Evolutionary conservation across 768 basidiomycete species (phyloP), one percentile per base, ranked within the genome.

Genomic region (Termitomyces sp.): DNA sequence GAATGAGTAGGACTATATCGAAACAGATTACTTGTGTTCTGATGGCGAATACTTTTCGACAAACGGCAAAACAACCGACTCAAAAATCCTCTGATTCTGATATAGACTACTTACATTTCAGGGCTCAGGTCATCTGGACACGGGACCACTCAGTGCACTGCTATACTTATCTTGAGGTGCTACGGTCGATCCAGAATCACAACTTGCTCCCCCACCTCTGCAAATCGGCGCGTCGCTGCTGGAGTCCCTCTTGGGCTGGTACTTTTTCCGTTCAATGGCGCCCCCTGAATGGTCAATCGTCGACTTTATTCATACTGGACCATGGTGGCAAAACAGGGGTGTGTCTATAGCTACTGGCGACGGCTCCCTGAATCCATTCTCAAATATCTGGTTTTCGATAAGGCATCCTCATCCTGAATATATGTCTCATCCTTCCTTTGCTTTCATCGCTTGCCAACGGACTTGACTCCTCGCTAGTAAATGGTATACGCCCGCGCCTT

Each of bases 401-500:
- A 85, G 86, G 85, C 27, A 79, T 87, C 45, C 69, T 85, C 28
- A 54, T 77, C 48, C 69, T 86, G 39, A 87, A 86, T 66, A 55
- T 86, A 5, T 82, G 77, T 61, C 73, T 88, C 32, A 54, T 83
- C 16, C 71, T 88, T 16, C 84, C 86, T 2, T 73, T 89, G n/a
- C 68, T 88, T 55, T 86, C 86, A 16, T 80, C 85, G 17, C 72
- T 79, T 14, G 79, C 80, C 48, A 88, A 87, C 68, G 87, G 88
- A 25, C 77, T 85, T 49, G 84, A 88, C 65, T 82, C 83, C 3
- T 86, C 85, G n/a, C 69, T 86, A 44, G 74, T 86, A 16, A 87
- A 86, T 62, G 73, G 73, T 78, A 55, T 34, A 63, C 55, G 28
- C 40, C 37, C 5, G 32, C 45, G 27, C 21, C 23, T 23, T 10